These are phyloP conservation scores for Penicillium sp. DNA, from an alignment of 2,329 filamentous ascomycete species.

Conservation along the genomic window DNA sequence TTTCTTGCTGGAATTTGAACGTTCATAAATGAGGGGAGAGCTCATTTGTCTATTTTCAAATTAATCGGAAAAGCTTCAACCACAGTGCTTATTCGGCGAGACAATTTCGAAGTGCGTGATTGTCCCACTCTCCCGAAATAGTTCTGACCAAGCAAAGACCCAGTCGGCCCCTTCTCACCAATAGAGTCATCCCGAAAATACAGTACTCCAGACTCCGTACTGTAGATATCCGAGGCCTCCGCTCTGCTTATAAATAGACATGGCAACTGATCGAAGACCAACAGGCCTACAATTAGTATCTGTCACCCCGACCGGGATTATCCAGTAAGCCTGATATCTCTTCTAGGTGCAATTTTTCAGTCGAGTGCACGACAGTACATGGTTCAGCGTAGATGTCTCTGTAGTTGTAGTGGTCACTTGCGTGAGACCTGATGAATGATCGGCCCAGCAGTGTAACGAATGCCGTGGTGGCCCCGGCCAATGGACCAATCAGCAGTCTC, in stretches of 20 bases:
- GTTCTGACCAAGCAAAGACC: background rate
- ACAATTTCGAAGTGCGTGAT: too few relatives aligned
- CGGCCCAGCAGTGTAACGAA: background rate
- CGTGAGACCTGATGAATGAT: background rate
- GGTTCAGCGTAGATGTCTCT: background rate
- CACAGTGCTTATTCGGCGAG: too few relatives aligned
- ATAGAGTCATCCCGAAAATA: background rate
- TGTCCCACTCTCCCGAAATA: too few relatives aligned
- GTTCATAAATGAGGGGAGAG: too few relatives aligned
- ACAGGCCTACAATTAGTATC: background rate
- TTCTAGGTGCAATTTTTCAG: background rate
- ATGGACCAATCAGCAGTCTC: background rate
- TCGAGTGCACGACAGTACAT: background rate
- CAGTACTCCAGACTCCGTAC: too few relatives aligned
- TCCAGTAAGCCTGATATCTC: background rate
- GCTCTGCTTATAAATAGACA: background rate
- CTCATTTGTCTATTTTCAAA: too few relatives aligned
- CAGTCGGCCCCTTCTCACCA: background rate
- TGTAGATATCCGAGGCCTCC: background rate
- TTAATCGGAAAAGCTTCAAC: too few relatives aligned
- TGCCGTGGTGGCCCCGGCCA: background rate
- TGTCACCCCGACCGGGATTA: background rate
- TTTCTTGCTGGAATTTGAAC: too few relatives aligned
- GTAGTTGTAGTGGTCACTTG: background rate
- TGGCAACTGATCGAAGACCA: background rate